A percentile compares a stretch with the other conserved stretches of the same genome.
Evolutionary conservation across 2,329 filamentous ascomycete species (phyloP).

Genomic region (Aureobasidium uvarum): DNA sequence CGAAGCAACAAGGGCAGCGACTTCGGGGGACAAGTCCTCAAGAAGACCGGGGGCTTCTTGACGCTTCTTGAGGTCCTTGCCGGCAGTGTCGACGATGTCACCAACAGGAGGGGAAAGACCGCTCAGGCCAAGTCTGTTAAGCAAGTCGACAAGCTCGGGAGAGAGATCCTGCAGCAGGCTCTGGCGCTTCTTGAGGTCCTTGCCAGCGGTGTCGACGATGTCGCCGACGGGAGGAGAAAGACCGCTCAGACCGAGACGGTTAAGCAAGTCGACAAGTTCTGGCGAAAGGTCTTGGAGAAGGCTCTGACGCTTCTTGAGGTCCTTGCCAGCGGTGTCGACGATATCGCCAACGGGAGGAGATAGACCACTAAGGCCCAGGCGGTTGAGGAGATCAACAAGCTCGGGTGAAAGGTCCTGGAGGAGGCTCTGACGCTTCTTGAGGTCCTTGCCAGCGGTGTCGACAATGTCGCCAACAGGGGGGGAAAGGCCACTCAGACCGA

Average conservation of each 20-base stretch:
- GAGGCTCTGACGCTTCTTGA: constrained; percentile 6
- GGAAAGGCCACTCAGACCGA: not conserved
- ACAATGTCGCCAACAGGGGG: not conserved
- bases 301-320: constrained; percentile 9
- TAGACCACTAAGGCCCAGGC: not conserved
- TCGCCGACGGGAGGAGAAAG: not conserved
- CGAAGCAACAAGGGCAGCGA: no score
- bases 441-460: not conserved
- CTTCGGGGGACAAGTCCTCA: no score
- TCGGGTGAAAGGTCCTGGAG: not conserved
- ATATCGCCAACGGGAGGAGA: not conserved
- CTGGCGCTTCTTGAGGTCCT: no score
- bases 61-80: no score
- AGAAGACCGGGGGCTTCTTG: no score
- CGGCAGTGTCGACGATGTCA: not conserved
- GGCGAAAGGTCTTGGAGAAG: no score
- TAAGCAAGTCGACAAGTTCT: not conserved
- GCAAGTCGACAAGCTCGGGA: not conserved
- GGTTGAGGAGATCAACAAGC: not conserved
- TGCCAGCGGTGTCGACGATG: not conserved
- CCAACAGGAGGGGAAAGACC: not conserved
- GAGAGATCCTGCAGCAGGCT: no score
- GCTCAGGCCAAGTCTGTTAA: not conserved
- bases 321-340: not conserved
- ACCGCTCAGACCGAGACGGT: not conserved